Percentiles rank a stretch among this genome's conserved stretches.
Evolutionary conservation across 805 yeast genomes (phyloP).

Genomic region (Candida anglica): DNA sequence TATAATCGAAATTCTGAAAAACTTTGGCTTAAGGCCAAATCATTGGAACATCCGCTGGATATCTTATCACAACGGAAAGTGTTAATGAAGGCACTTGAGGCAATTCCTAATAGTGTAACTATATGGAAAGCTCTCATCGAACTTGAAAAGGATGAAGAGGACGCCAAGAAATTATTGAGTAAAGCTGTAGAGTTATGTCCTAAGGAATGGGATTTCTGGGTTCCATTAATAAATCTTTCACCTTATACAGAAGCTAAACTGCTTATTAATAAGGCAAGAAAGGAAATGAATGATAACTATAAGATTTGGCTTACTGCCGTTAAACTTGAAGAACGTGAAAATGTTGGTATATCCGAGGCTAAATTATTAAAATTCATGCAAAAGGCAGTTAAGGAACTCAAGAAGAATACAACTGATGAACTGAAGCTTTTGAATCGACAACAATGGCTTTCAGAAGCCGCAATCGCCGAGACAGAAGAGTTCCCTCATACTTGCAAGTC

Average conservation of each 20-base stretch:
- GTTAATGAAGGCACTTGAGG: conserved; percentile 68
- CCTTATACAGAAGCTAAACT: conserved; percentile 46
- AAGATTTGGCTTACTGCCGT: conserved; percentile 70
- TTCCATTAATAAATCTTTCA: conserved; percentile 47
- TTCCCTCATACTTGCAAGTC: conserved; percentile 49
- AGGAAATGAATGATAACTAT: conserved; percentile 41
- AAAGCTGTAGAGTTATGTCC: conserved; percentile 75
- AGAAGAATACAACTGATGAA: conserved; percentile 18
- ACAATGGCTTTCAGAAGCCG: conserved; percentile 58
- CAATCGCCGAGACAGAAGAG: conserved; percentile 45
- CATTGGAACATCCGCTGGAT: conserved; percentile 54
- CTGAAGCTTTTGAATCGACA: conserved; percentile 21
- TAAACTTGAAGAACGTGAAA: conserved; percentile 58
- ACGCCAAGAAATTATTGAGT: conserved; percentile 48
- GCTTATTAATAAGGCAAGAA: conserved; percentile 59
- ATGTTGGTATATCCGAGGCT: conserved; percentile 34
- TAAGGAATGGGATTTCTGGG: conserved; percentile 61
- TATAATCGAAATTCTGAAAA: conserved; percentile 51
- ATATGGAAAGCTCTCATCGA: conserved; percentile 71
- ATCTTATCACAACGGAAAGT: conserved; percentile 48
- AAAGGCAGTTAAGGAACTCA: conserved; percentile 44
- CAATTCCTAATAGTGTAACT: conserved; percentile 48
- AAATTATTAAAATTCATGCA: conserved; percentile 46
- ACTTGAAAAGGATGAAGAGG: conserved; percentile 49
- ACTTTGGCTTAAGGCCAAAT: conserved; percentile 72